Evolutionary conservation across 1,284 basidiomycete genomes (phyloP), one percentile per base, ranked within the genome.

Genomic region (Marasmius tenuissimus): DNA sequence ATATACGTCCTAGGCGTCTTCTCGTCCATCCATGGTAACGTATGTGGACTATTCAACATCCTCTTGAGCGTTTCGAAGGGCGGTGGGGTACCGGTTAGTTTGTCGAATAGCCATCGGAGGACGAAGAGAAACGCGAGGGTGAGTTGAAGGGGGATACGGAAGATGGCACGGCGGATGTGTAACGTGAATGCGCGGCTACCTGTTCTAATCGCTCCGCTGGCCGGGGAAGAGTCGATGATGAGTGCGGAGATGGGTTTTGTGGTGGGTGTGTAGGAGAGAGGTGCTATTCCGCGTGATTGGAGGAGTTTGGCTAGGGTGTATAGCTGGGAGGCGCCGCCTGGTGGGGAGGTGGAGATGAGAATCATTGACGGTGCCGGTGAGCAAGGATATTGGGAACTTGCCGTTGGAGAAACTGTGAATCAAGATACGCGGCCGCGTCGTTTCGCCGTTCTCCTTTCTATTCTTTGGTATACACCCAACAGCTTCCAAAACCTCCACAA

Each of bases 361-460:
- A 6, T 7, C 42, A 33, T 60, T 35, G 5, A 61, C 16, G 39
- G 57, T n/a, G n/a, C n/a, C 53, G 48, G 51, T 37, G 6, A 33
- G 3, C 0, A 47, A 11, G 37, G 49, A 1, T n/a, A 6, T 12
- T 42, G 11, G 40, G 11, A n/a, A 42, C 70, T 33, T 67, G 82
- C 85, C 85, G 48, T 87, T 86, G 2, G 85, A 87, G 63, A 87
- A 85, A 0, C 75, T 71, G 59, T 87, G 85, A 1, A 81, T 70
- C 3, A 87, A 73, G 22, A 86, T 69, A 14, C 78, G 70, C 20
- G 72, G 74, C 33, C 61, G 64, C 60, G 61, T 65, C 20, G 59
- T 63, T 22, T 58, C 34, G 65, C 51, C 14, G 50, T 14, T 8
- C 40, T 18, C 37, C 60, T 60, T 63, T 12, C 50, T 53, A 14